These are phyloP conservation scores for Malassezia cuniculi DNA, from an alignment of 1,284 basidiomycete species.

Conservation along the genomic window DNA sequence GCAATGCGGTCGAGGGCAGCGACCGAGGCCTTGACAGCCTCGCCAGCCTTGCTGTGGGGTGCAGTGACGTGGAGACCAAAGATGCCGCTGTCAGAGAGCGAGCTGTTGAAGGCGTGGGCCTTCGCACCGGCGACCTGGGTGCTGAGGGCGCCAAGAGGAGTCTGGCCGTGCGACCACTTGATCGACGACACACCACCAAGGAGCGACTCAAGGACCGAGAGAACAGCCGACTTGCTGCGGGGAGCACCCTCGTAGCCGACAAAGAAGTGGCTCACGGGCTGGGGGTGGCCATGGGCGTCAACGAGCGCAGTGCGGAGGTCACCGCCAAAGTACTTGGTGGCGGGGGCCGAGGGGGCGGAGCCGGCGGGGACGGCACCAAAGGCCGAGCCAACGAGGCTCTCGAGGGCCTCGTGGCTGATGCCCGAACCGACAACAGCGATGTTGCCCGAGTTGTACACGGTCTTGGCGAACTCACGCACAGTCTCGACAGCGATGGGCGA, in stretches of 20 bases:
- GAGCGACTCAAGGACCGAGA: slow-evolving; percentile 37
- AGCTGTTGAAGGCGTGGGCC: slow-evolving; percentile 37
- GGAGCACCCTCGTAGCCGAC: slow-evolving; percentile 38
- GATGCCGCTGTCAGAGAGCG: slow-evolving; percentile 35
- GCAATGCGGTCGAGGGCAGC: slow-evolving; percentile 35
- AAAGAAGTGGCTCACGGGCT: slow-evolving; percentile 36
- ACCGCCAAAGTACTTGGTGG: slow-evolving; percentile 43
- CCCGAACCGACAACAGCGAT: slow-evolving; percentile 40
- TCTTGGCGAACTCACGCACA: slow-evolving; percentile 32
- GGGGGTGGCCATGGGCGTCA: slow-evolving; percentile 29
- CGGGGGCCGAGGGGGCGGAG: slow-evolving; percentile 15
- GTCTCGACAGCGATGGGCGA: slow-evolving; percentile 31
- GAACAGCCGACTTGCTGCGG: slow-evolving; percentile 23
- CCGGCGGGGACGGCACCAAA: slow-evolving; percentile 24
- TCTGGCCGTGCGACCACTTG: slow-evolving; percentile 39
- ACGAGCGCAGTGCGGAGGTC: slow-evolving; percentile 34
- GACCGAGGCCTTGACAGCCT: slow-evolving; percentile 26
- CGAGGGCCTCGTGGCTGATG: slow-evolving; percentile 25
- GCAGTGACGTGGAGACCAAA: slow-evolving; percentile 38
- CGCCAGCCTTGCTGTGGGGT: slow-evolving; percentile 21
- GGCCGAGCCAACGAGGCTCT: slow-evolving; percentile 25
- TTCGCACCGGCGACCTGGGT: slow-evolving; percentile 21
- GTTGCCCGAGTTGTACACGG: slow-evolving; percentile 19
- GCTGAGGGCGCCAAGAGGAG: slow-evolving; percentile 26
- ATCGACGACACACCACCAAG: slow-evolving; percentile 37